Conservation (phyloP, 1,139 yeast genomes). For the Diutina siamensis region DNA sequence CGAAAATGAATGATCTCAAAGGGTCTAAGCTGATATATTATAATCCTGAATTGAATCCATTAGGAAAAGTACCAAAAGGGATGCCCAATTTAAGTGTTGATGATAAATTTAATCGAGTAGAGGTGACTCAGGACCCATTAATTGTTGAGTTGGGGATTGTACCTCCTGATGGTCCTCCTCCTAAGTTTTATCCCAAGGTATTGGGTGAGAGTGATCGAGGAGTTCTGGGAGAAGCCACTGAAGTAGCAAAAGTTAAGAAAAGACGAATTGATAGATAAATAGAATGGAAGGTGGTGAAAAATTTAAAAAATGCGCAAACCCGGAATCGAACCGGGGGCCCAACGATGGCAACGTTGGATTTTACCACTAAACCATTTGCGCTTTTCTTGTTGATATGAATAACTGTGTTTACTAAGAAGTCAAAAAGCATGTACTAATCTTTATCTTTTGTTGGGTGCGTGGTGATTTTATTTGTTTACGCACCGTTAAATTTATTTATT, state of each 20-base stretch:
- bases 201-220: not conserved
- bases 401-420: too few species aligned
- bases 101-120: not conserved
- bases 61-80: constrained; percentile 29
- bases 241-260: not conserved
- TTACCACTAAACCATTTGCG: not conserved
- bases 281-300: not conserved
- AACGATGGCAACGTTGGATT: not conserved
- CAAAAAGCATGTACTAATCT: too few species aligned
- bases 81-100: not conserved
- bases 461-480: too few species aligned
- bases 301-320: not conserved
- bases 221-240: not conserved
- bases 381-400: too few species aligned
- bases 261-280: too few species aligned
- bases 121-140: not conserved
- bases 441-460: too few species aligned
- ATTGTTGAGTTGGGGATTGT: not conserved
- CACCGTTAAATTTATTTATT: too few species aligned
- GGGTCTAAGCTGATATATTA: constrained; percentile 30
- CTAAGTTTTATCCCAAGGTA: not conserved
- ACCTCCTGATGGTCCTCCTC: not conserved
- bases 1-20: constrained; percentile 19
- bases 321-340: not conserved
- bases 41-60: constrained; percentile 36